These are phyloP conservation scores for Umbelopsis sp. DNA, from an alignment of 371 early-diverging fungal genomes.

Conservation along the genomic window DNA sequence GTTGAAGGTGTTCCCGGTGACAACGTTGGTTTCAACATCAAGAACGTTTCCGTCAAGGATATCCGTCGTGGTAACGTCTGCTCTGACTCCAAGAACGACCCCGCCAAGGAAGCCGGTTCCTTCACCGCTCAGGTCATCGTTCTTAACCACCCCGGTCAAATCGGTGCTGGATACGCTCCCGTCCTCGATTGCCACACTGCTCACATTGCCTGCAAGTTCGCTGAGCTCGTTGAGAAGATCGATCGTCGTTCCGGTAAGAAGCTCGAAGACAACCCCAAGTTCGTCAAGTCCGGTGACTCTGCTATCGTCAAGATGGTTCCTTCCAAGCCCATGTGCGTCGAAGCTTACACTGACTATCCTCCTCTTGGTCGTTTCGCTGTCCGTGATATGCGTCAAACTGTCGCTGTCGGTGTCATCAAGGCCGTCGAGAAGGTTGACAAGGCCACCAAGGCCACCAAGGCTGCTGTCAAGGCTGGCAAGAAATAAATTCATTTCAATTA, in stretches of 20 bases:
- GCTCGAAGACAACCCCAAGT: slow-evolving; percentile 88
- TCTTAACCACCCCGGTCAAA: slow-evolving; percentile 93
- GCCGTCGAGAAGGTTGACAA: slow-evolving; percentile 82
- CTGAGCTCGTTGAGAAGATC: slow-evolving; percentile 87
- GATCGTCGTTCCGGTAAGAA: slow-evolving; percentile 87
- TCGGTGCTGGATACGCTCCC: slow-evolving; percentile 84
- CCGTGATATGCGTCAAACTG: slow-evolving; percentile 96
- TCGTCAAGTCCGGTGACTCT: slow-evolving; percentile 91
- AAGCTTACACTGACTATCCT: slow-evolving; percentile 89
- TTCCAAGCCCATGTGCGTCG: slow-evolving; percentile 95
- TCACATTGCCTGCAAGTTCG: slow-evolving; percentile 91
- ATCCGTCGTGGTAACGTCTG: slow-evolving; percentile 94
- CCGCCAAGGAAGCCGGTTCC: slow-evolving; percentile 86
- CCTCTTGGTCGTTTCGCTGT: slow-evolving; percentile 97
- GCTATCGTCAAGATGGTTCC: slow-evolving; percentile 94
- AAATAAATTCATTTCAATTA: slow-evolving; percentile 57
- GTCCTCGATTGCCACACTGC: slow-evolving; percentile 95
- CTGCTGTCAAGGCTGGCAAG: slow-evolving; percentile 73
- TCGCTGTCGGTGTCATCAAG: slow-evolving; percentile 96
- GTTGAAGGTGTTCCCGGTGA: no score
- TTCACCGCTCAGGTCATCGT: slow-evolving; percentile 49
- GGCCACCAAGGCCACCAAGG: slow-evolving; percentile 68
- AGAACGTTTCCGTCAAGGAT: slow-evolving; percentile 94
- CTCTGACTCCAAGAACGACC: slow-evolving; percentile 94
- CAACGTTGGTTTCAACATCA: slow-evolving; percentile 78